A percentile compares a stretch with the other conserved stretches of the same genome.
These are phyloP conservation scores for Epichloe gansuensis DNA, from an alignment of 2,329 filamentous ascomycete species.

Conservation along the genomic window DNA sequence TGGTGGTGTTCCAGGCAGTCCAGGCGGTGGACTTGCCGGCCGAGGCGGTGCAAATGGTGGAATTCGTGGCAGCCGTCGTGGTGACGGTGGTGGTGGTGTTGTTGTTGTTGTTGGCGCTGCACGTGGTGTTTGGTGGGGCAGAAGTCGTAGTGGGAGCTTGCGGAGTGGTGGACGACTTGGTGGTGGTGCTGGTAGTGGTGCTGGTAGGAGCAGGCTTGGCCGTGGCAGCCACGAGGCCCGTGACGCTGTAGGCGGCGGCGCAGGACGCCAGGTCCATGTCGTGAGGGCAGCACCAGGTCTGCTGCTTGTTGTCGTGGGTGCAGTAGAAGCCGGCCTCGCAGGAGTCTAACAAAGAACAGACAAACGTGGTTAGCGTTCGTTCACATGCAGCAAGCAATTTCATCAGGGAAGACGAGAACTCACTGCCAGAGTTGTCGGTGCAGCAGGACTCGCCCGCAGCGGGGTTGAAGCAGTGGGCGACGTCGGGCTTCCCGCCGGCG, in stretches of 20 bases:
- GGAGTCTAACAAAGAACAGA: constrained; percentile 32
- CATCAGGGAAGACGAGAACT: too few relatives aligned
- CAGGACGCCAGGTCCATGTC: constrained; percentile 41
- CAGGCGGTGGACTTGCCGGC: constrained; percentile 17
- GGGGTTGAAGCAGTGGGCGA: constrained; percentile 48
- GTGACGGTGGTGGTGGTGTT: constrained; percentile 2
- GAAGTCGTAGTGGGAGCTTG: constrained; percentile 17
- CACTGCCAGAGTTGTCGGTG: constrained; percentile 42
- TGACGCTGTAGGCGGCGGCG: constrained; percentile 39
- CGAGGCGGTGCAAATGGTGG: not conserved
- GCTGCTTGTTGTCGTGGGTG: constrained; percentile 35
- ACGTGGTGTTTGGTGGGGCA: constrained; percentile 14
- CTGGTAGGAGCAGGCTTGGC: constrained; percentile 17
- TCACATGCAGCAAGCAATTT: too few relatives aligned
- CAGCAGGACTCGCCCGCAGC: constrained; percentile 43
- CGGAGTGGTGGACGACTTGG: constrained; percentile 9
- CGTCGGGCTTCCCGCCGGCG: constrained; percentile 30
- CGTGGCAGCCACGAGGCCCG: constrained; percentile 28
- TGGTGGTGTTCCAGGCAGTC: constrained; percentile 22
- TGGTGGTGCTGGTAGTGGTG: constrained; percentile 13
- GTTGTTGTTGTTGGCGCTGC: constrained; percentile 7
- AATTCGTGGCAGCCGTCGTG: constrained; percentile 7
- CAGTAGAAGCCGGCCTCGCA: constrained; percentile 52
- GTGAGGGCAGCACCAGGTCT: constrained; percentile 51
- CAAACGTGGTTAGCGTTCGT: not conserved